Evolutionary conservation across 139 green algal genomes (phyloP), one percentile per base, ranked within the genome.

Genomic region (Mesostigma viride): DNA sequence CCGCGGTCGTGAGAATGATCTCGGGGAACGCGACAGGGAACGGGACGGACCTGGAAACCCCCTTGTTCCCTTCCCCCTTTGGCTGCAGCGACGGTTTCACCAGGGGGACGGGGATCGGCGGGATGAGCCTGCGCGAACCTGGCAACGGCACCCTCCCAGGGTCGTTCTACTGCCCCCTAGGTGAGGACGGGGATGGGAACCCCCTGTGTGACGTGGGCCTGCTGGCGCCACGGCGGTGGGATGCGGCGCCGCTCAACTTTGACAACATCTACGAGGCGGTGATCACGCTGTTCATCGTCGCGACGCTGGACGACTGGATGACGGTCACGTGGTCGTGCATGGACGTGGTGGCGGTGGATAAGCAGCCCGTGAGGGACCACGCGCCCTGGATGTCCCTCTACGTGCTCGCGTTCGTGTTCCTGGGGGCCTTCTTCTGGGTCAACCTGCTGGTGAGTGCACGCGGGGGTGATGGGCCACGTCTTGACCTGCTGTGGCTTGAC

Each of bases 241-340:
- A 26, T 31, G 88, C 86, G 46, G 35, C 47, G 0, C 65, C 62
- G 6, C 71, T 81, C 62, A 89, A 91, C 70, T 95, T 92, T 74
- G 88, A 93, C 77, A 85, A 95, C 67, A 60, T 89, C 3, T 70
- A 79, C 33, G 81, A 81, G 6, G 82, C 85, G 2, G 71, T 94
- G 31, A 24, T 90, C 34, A 74, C 70, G 3, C 67, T 88, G 28
- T 90, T 94, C 64, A 70, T 90, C 3, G 78, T 83, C 0, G 76
- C 80, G 26, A 90, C 83, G 1, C 78, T 90, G 24, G 88, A 95
- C 61, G 83, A 83, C 64, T 95, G 69, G 69, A 1, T 65, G 31
- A 46, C 66, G 22, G n/a, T 75, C 14, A 44, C 34, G 69, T 59
- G 46, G 30, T n/a, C 58, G 22, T 40, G 33, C 40, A 65, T 75